Evolutionary conservation across 768 basidiomycete species (phyloP).

Genomic region (Dioszegia hungarica): DNA sequence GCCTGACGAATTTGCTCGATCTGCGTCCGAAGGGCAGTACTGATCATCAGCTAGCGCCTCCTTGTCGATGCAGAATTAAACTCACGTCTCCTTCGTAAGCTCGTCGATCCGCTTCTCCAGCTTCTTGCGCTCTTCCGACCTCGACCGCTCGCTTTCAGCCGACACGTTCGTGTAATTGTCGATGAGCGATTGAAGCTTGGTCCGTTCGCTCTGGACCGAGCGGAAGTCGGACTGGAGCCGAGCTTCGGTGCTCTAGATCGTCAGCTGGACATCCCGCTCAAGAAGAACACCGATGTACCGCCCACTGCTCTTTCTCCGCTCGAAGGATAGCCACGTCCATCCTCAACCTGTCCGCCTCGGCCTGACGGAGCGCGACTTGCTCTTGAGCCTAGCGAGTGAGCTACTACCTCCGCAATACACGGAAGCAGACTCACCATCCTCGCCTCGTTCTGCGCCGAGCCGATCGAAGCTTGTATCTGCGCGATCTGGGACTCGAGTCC

Average conservation of each 20-base stretch:
- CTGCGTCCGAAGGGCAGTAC: conserved; percentile 33
- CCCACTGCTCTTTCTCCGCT: conserved; percentile 91
- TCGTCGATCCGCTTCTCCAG: conserved; percentile 74
- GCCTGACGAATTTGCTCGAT: conserved; percentile 30
- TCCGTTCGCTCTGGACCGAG: conserved; percentile 69
- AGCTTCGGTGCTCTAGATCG: conserved; percentile 63
- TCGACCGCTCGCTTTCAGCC: conserved; percentile 74
- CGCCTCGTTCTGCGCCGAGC: conserved; percentile 28
- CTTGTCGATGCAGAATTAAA: conserved; percentile 8
- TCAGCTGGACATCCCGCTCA: background rate
- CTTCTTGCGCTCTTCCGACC: conserved; percentile 73
- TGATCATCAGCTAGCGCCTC: conserved; percentile 12
- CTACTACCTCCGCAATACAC: background rate
- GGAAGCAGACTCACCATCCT: conserved; percentile 22
- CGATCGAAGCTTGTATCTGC: conserved; percentile 27
- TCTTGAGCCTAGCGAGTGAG: conserved; percentile 56
- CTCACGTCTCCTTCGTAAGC: conserved; percentile 73
- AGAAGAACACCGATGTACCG: conserved; percentile 54
- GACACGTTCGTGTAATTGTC: conserved; percentile 86
- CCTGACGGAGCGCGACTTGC: conserved; percentile 60
- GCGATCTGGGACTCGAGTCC: conserved; percentile 28
- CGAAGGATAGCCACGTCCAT: conserved; percentile 82
- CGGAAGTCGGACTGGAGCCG: conserved; percentile 84
- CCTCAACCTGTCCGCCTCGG: conserved; percentile 67
- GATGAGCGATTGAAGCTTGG: conserved; percentile 81